Evolutionary conservation across 371 early-diverging fungal genomes (phyloP).

Genomic region (Rhizopus stolonifer): DNA sequence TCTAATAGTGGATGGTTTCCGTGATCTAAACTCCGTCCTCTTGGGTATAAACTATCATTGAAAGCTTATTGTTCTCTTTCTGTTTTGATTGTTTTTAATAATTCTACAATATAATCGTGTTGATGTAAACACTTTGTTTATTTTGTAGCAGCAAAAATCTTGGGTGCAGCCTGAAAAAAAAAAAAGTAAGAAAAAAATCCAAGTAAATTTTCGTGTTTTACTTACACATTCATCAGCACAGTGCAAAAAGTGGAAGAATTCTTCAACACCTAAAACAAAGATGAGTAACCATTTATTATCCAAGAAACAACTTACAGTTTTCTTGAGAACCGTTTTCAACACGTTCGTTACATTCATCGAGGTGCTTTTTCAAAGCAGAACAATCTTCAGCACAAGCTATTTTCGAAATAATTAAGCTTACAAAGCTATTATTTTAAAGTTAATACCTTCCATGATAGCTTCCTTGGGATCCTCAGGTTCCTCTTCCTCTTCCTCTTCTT

Average conservation of each 20-base stretch:
- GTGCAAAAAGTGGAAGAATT: conserved; percentile 62
- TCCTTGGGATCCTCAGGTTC: conserved; percentile 51
- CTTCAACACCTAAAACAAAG: conserved; percentile 49
- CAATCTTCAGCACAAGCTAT: conserved; percentile 50
- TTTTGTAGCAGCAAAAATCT: conserved; percentile 48
- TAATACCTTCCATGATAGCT: conserved; percentile 48
- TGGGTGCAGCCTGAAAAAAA: conserved; percentile 45
- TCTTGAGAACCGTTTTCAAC: conserved; percentile 56
- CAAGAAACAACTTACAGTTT: conserved; percentile 37
- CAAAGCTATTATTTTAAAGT: not conserved
- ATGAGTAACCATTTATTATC: not conserved
- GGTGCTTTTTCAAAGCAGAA: conserved; percentile 49
- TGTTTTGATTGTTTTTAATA: conserved; percentile 17
- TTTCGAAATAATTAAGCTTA: not conserved
- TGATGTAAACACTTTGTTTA: conserved; percentile 14
- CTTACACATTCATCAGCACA: conserved; percentile 61
- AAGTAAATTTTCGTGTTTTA: conserved; percentile 3
- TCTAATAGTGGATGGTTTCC: no score
- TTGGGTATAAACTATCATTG: no score
- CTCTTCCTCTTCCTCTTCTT: conserved; percentile 39
- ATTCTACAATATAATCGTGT: not conserved
- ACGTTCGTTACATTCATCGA: conserved; percentile 59
- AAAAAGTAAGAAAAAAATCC: not conserved
- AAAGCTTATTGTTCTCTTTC: not conserved
- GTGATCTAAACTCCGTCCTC: not conserved